Base-by-base conservation (phyloP, 192 early-diverging fungal genomes). In the Oehlia diaphana region DNA sequence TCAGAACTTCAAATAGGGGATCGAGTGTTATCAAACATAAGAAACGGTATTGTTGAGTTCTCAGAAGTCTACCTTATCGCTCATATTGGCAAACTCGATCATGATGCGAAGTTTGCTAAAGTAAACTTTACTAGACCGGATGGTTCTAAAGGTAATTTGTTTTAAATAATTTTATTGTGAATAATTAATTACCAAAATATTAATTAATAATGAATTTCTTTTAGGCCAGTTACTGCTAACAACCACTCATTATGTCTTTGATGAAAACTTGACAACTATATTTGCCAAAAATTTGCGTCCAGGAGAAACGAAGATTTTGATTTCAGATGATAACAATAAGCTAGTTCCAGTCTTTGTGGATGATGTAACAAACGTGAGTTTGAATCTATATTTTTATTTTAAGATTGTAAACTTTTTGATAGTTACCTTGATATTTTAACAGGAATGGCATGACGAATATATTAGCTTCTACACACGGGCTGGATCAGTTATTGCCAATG, bases 381-480 rank as follows among this genome's bases (percentile, higher is more conserved):
- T 74, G 0, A 47, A 0, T 47, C 1, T 10, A 47, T 9, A 47
- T 47, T 33, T 0, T 26, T 26, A 26, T 44, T 74, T 35, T 28
- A 33, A 9, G 31, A 35, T 16, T 5, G 0, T 23, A 26, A 49
- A 9, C n/a, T n/a, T n/a, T n/a, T 28, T 74, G 10, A 62, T 12
- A n/a, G n/a, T n/a, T 12, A 13, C 37, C 6, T 31, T 35, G 3
- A 28, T 37, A 74, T 61, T 21, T n/a, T 62, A 4, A 74, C 61
- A 74, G 72, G 47, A 74, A 74, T 23, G 33, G 35, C 5, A 74
- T 19, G 35, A 49, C 63, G 13, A 50, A 2, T 74, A 74, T 2
- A 74, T 62, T 31, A 74, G 72, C 35, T 74, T 74, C 21, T 74
- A 74, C 58, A 74, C 72, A 37, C 53, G 58, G 19, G 49, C 72